phyloP scores from a whole-genome alignment of 108 stramenopile species.

The Poteriospumella lacustris region DNA sequence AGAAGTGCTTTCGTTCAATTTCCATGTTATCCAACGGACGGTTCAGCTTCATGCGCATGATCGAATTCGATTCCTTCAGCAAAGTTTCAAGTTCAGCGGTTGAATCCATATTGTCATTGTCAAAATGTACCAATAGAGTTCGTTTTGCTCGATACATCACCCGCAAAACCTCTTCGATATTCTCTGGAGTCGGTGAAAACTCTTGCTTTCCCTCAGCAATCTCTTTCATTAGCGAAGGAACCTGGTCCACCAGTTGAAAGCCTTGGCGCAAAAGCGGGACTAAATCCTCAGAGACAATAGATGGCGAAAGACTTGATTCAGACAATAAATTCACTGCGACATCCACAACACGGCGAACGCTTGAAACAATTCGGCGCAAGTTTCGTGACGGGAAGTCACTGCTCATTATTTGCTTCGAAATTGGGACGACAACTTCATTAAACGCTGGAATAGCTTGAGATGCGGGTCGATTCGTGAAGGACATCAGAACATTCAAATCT shows the following conservation, averaged over 20 bases:
- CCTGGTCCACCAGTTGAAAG: slow-evolving; percentile 71
- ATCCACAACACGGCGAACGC: not conserved
- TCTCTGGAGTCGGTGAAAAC: slow-evolving; percentile 71
- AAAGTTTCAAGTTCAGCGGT: slow-evolving; percentile 68
- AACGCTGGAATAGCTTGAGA: slow-evolving; percentile 67
- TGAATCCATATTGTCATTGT: slow-evolving; percentile 75
- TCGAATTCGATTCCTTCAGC: slow-evolving; percentile 67
- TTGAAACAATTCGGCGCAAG: not conserved
- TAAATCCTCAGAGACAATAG: slow-evolving; percentile 40
- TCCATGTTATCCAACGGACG: slow-evolving; percentile 81
- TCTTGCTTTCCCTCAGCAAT: slow-evolving; percentile 72
- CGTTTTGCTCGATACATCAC: slow-evolving; percentile 73
- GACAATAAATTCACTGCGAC: not conserved
- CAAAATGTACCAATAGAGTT: slow-evolving; percentile 72
- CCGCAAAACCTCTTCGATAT: slow-evolving; percentile 64
- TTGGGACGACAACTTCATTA: not conserved
- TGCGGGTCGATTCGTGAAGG: slow-evolving; percentile 81
- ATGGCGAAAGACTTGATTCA: slow-evolving; percentile 22
- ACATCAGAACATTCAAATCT: slow-evolving; percentile 74
- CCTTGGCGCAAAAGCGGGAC: slow-evolving; percentile 63
- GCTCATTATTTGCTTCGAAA: not conserved
- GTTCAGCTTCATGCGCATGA: slow-evolving; percentile 60
- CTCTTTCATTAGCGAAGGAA: slow-evolving; percentile 77
- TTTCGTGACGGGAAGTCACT: not conserved
- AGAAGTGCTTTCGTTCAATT: no score